Evolutionary conservation across 371 early-diverging fungal genomes (phyloP).

Genomic region (Mortierella sp.): DNA sequence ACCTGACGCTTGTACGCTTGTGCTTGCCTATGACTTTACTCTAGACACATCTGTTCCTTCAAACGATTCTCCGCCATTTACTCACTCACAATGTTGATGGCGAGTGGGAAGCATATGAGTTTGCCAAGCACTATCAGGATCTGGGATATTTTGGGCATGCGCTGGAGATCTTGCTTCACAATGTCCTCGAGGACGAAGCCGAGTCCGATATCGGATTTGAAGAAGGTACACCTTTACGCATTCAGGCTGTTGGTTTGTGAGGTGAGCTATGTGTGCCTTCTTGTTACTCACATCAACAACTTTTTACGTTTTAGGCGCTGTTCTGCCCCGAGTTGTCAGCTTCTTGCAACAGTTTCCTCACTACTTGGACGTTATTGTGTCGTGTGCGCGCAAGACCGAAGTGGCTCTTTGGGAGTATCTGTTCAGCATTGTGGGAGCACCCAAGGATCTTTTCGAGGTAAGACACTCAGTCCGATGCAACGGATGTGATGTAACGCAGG

Average conservation of each 20-base stretch:
- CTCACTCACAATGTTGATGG: slow-evolving; percentile 60
- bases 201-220: slow-evolving; percentile 58
- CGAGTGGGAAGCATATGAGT: slow-evolving; percentile 59
- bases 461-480: not conserved
- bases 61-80: slow-evolving; percentile 76
- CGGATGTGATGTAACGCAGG: no score
- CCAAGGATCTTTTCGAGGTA: slow-evolving; percentile 85
- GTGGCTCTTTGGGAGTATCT: slow-evolving; percentile 90
- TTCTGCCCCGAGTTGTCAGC: slow-evolving; percentile 76
- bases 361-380: slow-evolving; percentile 84
- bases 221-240: slow-evolving; percentile 44
- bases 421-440: slow-evolving; percentile 85
- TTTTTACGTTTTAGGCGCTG: slow-evolving; percentile 63
- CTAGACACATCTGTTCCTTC: slow-evolving; percentile 86
- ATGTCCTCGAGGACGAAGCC: slow-evolving; percentile 86
- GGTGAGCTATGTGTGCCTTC: not conserved
- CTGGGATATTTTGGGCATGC: slow-evolving; percentile 88
- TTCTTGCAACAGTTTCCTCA: slow-evolving; percentile 84
- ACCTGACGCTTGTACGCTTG: no score
- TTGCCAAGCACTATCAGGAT: slow-evolving; percentile 76
- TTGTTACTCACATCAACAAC: no score
- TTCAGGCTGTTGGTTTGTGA: not conserved
- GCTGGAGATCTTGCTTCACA: slow-evolving; percentile 87
- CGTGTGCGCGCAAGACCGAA: slow-evolving; percentile 93
- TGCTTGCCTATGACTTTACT: no score